These are phyloP conservation scores for Anthostomella pinea DNA, from an alignment of 2,329 filamentous ascomycete species.

Conservation along the genomic window DNA sequence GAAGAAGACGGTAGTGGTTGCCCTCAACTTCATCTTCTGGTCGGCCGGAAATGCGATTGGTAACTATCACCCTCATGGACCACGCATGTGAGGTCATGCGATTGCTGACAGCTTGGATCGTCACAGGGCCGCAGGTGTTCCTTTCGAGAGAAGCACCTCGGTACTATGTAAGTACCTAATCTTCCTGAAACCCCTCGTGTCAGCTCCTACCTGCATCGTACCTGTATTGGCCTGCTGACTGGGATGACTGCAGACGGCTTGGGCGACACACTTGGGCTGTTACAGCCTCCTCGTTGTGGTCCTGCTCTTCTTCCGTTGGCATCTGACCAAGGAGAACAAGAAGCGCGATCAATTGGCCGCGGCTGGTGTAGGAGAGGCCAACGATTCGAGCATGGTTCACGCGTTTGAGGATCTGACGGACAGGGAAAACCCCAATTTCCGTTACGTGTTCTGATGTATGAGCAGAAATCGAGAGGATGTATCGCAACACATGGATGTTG, in stretches of 20 bases:
- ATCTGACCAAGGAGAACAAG: conserved; percentile 56
- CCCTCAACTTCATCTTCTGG: conserved; percentile 70
- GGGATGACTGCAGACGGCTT: conserved; percentile 49
- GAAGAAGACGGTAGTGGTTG: conserved; percentile 67
- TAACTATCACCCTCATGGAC: conserved; percentile 25
- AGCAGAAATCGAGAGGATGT: too few species aligned
- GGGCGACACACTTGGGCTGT: conserved; percentile 67
- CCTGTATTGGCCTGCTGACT: neutral
- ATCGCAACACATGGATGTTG: neutral
- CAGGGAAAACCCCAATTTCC: conserved; percentile 34
- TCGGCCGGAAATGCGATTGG: conserved; percentile 65
- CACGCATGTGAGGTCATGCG: neutral
- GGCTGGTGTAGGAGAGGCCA: conserved; percentile 27
- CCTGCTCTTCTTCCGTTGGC: conserved; percentile 56
- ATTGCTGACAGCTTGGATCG: conserved; percentile 1
- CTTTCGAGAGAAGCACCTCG: conserved; percentile 56
- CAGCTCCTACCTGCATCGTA: neutral
- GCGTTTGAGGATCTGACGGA: conserved; percentile 37
- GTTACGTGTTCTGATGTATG: conserved; percentile 29
- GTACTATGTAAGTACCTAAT: conserved; percentile 54
- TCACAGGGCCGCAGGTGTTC: conserved; percentile 60
- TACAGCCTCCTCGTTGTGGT: conserved; percentile 59
- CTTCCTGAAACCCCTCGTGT: too few species aligned
- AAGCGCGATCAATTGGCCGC: conserved; percentile 29
- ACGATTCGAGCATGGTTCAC: conserved; percentile 25